Evolutionary conservation across 768 basidiomycete genomes (phyloP), one percentile per base, ranked within the genome.

Genomic region (Termitomyces titanicus): DNA sequence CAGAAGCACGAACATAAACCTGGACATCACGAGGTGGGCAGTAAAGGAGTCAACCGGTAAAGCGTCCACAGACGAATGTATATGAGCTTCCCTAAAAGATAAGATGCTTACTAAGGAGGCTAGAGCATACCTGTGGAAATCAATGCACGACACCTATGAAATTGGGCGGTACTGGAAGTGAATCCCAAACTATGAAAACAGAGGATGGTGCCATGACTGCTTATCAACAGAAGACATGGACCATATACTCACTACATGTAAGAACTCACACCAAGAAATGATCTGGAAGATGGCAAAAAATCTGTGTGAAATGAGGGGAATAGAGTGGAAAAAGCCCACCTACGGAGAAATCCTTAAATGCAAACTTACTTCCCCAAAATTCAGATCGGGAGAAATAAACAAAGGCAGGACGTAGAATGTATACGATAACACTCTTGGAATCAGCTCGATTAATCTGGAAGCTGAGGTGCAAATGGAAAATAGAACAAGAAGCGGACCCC

Each of bases 221-320:
- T 17, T 37, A 0, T 49, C 29, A 2, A 49, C 9, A 5, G 71
- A 72, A 54, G 35, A 61, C 5, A 61, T 74, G 51, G 66, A 66
- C 15, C 70, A 74, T 44, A 68, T 70, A 17, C 61, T 73, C 0
- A 54, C 48, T 0, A 46, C 66, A 38, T 73, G 71, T 42, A 12
- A 52, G 52, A 0, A 2, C 10, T 55, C 64, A 8, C 63, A 64
- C 2, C 69, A 55, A 34, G 65, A 37, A 55, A 17, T 22, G 54
- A 7, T 56, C 33, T 2, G 48, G 48, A 46, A 27, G 54, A 5
- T 46, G 15, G 17, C 13, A 3, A 15, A 15, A 5, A 15, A 46
- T 29, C 45, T 46, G 7, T 46, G 45, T 13, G 12, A 39, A 39
- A 29, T 4, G 9, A 29, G 29, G 9, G 29, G 29, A 4, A 29